Evolutionary conservation across 208 protist genomes (phyloP).

Genomic region (Crithidia thermophila): DNA sequence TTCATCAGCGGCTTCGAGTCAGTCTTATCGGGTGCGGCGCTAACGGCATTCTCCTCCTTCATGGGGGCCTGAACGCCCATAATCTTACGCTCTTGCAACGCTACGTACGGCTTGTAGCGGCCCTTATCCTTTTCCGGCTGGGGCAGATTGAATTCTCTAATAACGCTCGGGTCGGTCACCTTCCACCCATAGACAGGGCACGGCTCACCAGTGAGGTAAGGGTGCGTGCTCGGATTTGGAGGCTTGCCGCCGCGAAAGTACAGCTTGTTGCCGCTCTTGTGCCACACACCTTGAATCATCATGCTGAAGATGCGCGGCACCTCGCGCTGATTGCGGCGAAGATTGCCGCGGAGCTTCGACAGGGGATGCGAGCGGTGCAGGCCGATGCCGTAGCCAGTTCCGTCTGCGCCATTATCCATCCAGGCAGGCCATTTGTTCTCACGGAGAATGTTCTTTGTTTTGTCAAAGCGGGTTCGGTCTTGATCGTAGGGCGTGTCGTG

Average conservation of each 20-base stretch:
- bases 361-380: slow-evolving; percentile 84
- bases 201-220: slow-evolving; percentile 90
- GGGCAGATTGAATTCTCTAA: slow-evolving; percentile 85
- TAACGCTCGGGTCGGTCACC: slow-evolving; percentile 78
- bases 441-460: slow-evolving; percentile 35
- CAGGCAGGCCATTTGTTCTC: slow-evolving; percentile 74
- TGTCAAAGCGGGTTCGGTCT: slow-evolving; percentile 64
- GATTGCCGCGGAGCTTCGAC: slow-evolving; percentile 80
- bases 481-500: slow-evolving; percentile 90
- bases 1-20: slow-evolving; percentile 83
- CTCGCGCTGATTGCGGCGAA: slow-evolving; percentile 55
- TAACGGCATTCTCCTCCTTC: slow-evolving; percentile 11
- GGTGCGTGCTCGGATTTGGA: slow-evolving; percentile 87
- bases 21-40: slow-evolving; percentile 9
- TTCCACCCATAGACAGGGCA: slow-evolving; percentile 91
- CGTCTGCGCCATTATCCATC: slow-evolving; percentile 90
- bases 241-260: slow-evolving; percentile 92
- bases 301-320: slow-evolving; percentile 83
- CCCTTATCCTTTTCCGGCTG: slow-evolving; percentile 67
- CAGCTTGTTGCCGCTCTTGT: slow-evolving; percentile 88
- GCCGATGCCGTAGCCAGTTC: slow-evolving; percentile 85
- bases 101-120: slow-evolving; percentile 89
- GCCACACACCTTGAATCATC: slow-evolving; percentile 93
- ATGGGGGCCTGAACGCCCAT: slow-evolving; percentile 42
- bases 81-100: slow-evolving; percentile 85